phyloP scores from a whole-genome alignment of 495 filamentous ascomycete genomes.

The Terfezia claveryi region DNA sequence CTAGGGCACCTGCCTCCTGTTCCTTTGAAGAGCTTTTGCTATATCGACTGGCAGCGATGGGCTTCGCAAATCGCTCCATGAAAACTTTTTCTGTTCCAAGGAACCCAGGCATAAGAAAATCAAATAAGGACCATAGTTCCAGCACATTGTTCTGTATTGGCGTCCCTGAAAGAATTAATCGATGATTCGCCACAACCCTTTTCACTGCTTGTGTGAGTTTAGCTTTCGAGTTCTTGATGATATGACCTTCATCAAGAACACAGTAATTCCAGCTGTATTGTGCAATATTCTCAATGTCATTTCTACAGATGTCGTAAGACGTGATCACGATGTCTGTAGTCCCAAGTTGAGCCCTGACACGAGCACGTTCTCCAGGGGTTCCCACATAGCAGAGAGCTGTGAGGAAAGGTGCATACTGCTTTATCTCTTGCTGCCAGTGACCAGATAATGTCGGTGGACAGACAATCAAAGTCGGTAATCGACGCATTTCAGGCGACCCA shows the following conservation, averaged over 20 bases:
- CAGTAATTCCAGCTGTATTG: slow-evolving; percentile 89
- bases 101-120: slow-evolving; percentile 98
- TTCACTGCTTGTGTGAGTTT: slow-evolving; percentile 88
- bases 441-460: slow-evolving; percentile 95
- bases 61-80: slow-evolving; percentile 89
- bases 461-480: slow-evolving; percentile 76
- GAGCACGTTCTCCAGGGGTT: slow-evolving; percentile 53
- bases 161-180: slow-evolving; percentile 85
- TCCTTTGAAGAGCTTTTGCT: slow-evolving; percentile 95
- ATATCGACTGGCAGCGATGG: slow-evolving; percentile 82
- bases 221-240: slow-evolving; percentile 94
- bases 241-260: slow-evolving; percentile 87
- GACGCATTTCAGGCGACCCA: slow-evolving; percentile 47
- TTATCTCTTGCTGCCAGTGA: slow-evolving; percentile 96
- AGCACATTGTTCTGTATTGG: slow-evolving; percentile 97
- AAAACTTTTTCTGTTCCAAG: slow-evolving; percentile 97
- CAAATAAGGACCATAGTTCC: slow-evolving; percentile 96
- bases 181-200: slow-evolving; percentile 67
- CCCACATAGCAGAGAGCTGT: slow-evolving; percentile 75
- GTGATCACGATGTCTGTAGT: slow-evolving; percentile 83
- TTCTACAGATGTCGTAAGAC: slow-evolving; percentile 90
- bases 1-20: slow-evolving; percentile 87
- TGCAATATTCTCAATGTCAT: slow-evolving; percentile 67
- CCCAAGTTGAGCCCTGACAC: slow-evolving; percentile 40
- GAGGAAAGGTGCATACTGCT: slow-evolving; percentile 83